Conservation (phyloP, 129 eudicot species). For the Artemisia tridentata region DNA sequence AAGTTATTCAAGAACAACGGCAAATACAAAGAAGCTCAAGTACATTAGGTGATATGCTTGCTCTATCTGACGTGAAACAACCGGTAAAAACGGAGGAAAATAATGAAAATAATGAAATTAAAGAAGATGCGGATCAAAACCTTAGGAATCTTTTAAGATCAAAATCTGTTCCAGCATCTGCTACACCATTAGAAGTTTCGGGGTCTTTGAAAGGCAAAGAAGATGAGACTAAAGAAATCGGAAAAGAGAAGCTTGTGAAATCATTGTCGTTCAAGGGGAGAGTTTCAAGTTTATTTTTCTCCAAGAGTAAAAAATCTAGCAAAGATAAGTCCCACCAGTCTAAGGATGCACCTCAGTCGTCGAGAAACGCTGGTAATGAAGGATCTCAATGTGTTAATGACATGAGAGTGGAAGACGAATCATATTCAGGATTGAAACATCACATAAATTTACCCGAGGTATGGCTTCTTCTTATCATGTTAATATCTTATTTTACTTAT, state of each 20-base stretch:
- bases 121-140: constrained; percentile 30
- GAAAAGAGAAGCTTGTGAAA: constrained; percentile 47
- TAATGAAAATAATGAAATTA: constrained; percentile 24
- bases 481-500: constrained; percentile 1
- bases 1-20: constrained; percentile 56
- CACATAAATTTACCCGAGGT: constrained; percentile 52
- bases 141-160: constrained; percentile 72
- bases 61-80: constrained; percentile 74
- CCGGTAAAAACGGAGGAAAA: constrained; percentile 35
- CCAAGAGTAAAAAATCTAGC: constrained; percentile 57
- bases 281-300: constrained; percentile 79
- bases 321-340: constrained; percentile 51
- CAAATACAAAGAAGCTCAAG: constrained; percentile 71
- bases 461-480: constrained; percentile 12
- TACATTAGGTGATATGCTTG: constrained; percentile 98
- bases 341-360: constrained; percentile 37
- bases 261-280: constrained; percentile 67
- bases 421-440: constrained; percentile 33
- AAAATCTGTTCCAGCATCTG: constrained; percentile 70
- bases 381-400: constrained; percentile 29
- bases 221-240: constrained; percentile 43
- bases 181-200: constrained; percentile 34
- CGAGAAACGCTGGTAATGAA: constrained; percentile 28
- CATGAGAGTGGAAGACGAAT: constrained; percentile 28
- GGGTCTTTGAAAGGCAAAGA: constrained; percentile 32